phyloP scores from a whole-genome alignment of 495 filamentous ascomycete species.

The Penicillium canariense region DNA sequence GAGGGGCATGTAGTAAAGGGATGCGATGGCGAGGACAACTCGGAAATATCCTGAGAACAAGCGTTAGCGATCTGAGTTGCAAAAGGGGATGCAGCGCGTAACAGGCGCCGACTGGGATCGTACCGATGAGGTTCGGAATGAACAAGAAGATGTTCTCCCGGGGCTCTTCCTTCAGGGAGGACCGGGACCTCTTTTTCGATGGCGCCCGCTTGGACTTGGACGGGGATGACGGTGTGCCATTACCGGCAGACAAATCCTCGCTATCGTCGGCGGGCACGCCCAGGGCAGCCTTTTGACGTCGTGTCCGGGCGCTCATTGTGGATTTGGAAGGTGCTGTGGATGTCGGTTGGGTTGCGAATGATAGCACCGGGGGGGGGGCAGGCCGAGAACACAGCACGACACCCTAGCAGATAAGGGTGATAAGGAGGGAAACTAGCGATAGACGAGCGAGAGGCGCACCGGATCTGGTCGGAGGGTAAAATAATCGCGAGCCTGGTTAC shows the following conservation, averaged over 20 bases:
- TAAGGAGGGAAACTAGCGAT: conserved; percentile 6
- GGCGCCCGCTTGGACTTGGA: conserved; percentile 21
- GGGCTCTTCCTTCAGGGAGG: conserved; percentile 31
- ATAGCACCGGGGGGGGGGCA: conserved; percentile 1
- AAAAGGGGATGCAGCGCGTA: not conserved
- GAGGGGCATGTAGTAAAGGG: conserved; percentile 97
- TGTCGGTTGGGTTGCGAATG: conserved; percentile 3
- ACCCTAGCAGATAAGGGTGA: conserved; percentile 10
- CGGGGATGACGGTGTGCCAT: conserved; percentile 30
- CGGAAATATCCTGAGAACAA: conserved; percentile 73
- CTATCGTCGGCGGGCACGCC: conserved; percentile 36
- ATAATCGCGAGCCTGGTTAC: not conserved
- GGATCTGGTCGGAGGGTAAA: conserved; percentile 2
- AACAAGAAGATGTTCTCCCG: conserved; percentile 95
- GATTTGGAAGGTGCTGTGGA: not conserved
- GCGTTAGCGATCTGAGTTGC: not conserved
- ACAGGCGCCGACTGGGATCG: conserved; percentile 10
- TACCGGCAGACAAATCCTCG: conserved; percentile 31
- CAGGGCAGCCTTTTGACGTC: conserved; percentile 44
- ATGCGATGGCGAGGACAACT: conserved; percentile 83
- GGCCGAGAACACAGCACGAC: conserved; percentile 1
- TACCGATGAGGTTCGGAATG: conserved; percentile 91
- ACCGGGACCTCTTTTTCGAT: conserved; percentile 26
- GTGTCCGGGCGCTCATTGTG: conserved; percentile 44
- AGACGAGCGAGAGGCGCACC: not conserved